A percentile compares a stretch with the other conserved stretches of the same genome.
phyloP scores from a whole-genome alignment of 2,329 filamentous ascomycete species.

The Paraphaeosphaeria sporulosa region DNA sequence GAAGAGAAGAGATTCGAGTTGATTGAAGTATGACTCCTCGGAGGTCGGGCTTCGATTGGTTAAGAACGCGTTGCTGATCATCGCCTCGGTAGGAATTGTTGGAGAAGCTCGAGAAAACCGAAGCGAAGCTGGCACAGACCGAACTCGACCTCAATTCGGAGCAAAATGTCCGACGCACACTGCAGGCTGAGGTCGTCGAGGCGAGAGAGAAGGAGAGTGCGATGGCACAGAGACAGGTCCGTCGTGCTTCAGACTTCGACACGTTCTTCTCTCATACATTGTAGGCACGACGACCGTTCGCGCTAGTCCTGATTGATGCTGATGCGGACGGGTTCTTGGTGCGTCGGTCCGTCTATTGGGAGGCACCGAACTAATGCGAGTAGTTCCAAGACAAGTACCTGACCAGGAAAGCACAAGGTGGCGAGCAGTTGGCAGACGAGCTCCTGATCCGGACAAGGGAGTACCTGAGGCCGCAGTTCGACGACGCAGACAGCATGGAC shows the following conservation, averaged over 20 bases:
- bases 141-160: slow-evolving; percentile 48
- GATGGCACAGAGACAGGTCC: slow-evolving; percentile 41
- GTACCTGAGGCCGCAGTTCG: slow-evolving; percentile 44
- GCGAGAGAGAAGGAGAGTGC: slow-evolving; percentile 40
- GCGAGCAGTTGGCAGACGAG: slow-evolving; percentile 46
- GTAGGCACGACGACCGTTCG: slow-evolving; percentile 45
- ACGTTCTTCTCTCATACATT: slow-evolving; percentile 18
- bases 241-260: background rate
- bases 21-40: slow-evolving; percentile 39
- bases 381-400: slow-evolving; percentile 50
- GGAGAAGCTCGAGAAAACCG: slow-evolving; percentile 48
- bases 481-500: slow-evolving; percentile 45
- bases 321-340: slow-evolving; percentile 49
- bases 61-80: background rate
- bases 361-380: background rate
- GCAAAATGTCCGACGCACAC: slow-evolving; percentile 46
- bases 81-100: slow-evolving; percentile 39
- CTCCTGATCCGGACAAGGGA: slow-evolving; percentile 43
- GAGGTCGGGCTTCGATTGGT: background rate
- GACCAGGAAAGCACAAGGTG: slow-evolving; percentile 44
- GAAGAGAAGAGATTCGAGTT: slow-evolving; percentile 48
- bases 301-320: slow-evolving; percentile 46
- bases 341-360: slow-evolving; percentile 9
- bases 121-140: slow-evolving; percentile 45
- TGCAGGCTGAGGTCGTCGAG: slow-evolving; percentile 45